Evolutionary conservation across 2,329 filamentous ascomycete genomes (phyloP).

Genomic region (Orbilia ellipsospora): DNA sequence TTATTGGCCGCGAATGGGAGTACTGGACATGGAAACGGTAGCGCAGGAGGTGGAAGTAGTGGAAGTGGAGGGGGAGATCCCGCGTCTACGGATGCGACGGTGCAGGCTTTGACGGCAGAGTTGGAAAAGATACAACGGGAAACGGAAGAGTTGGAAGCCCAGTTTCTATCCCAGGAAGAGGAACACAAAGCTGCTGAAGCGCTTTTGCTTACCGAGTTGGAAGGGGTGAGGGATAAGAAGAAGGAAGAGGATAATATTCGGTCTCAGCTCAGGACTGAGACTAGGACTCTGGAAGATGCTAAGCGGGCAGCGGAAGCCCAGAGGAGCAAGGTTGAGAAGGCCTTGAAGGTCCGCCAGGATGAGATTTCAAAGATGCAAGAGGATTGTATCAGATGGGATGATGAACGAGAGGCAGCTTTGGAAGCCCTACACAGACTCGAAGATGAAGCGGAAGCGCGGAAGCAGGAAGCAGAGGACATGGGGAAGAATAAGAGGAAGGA

Average conservation of each 20-base stretch:
- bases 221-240: constrained; percentile 58
- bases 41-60: not conserved
- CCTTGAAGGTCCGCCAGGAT: constrained; percentile 89
- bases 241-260: constrained; percentile 68
- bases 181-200: constrained; percentile 65
- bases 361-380: constrained; percentile 82
- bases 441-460: constrained; percentile 68
- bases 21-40: constrained; percentile 11
- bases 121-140: constrained; percentile 84
- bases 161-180: constrained; percentile 73
- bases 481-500: constrained; percentile 68
- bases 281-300: constrained; percentile 68
- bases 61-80: not conserved
- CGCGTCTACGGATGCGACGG: constrained; percentile 57
- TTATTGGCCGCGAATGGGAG: constrained; percentile 39
- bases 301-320: constrained; percentile 74
- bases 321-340: constrained; percentile 79
- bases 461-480: constrained; percentile 68
- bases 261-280: constrained; percentile 58
- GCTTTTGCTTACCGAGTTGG: constrained; percentile 59
- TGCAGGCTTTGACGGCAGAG: constrained; percentile 73
- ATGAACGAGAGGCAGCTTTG: constrained; percentile 62
- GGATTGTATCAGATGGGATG: constrained; percentile 75
- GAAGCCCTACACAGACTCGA: constrained; percentile 70
- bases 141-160: constrained; percentile 79